phyloP scores from a whole-genome alignment of 2,329 filamentous ascomycete genomes.

The Monosporascus sp. region DNA sequence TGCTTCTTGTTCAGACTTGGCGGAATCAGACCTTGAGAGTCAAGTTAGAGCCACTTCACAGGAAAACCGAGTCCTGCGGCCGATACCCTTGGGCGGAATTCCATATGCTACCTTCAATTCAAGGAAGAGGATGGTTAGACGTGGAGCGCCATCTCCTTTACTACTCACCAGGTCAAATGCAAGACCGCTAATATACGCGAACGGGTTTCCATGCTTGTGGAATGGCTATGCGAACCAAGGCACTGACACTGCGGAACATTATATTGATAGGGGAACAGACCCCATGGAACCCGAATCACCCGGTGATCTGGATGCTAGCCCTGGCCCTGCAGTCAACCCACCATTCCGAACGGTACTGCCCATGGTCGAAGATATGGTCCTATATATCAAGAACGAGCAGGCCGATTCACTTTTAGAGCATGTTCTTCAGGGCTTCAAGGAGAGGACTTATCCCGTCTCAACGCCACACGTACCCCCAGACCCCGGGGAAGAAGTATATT shows the following conservation, averaged over 20 bases:
- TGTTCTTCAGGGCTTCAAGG: conserved; percentile 41
- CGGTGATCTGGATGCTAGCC: conserved; percentile 7
- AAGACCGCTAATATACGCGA: conserved; percentile 10
- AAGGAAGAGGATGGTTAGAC: conserved; percentile 15
- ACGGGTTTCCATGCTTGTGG: conserved; percentile 15
- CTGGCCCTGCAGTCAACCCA: conserved; percentile 11
- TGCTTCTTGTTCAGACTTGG: conserved; percentile 4
- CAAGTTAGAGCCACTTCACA: background rate
- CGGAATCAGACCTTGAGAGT: background rate
- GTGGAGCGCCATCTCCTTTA: conserved; percentile 17
- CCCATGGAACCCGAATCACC: conserved; percentile 16
- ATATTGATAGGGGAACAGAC: conserved; percentile 37
- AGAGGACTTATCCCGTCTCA: conserved; percentile 29
- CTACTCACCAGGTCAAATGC: conserved; percentile 10
- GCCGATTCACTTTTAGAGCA: conserved; percentile 38
- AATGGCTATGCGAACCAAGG: conserved; percentile 18
- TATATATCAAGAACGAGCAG: conserved; percentile 44
- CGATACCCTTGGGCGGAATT: conserved; percentile 14
- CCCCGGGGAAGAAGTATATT: conserved; percentile 6
- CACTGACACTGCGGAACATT: conserved; percentile 15
- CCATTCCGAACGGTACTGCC: conserved; percentile 42
- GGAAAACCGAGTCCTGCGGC: conserved; percentile 9
- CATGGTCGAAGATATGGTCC: conserved; percentile 49
- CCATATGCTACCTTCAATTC: conserved; percentile 15
- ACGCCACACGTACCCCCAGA: conserved; percentile 7